A percentile compares a stretch with the other conserved stretches of the same genome.
These are phyloP conservation scores for Marasmius sp. DNA, from an alignment of 1,284 basidiomycete species.

Conservation along the genomic window DNA sequence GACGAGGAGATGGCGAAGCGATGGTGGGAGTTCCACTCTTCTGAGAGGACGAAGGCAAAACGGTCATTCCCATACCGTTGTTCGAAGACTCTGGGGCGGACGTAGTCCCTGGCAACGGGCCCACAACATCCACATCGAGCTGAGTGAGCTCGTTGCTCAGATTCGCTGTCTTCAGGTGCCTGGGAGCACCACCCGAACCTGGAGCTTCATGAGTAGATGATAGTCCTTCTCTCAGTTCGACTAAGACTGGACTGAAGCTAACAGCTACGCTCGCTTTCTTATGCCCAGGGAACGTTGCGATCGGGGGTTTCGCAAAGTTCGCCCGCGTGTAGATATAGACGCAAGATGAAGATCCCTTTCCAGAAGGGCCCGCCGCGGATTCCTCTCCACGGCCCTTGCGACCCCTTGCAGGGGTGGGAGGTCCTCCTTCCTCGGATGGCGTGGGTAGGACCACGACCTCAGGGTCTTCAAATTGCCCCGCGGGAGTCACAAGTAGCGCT, in stretches of 20 bases:
- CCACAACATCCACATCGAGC: slow-evolving; percentile 61
- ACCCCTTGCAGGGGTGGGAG: slow-evolving; percentile 50
- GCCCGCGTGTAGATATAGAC: slow-evolving; percentile 96
- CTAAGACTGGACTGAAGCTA: slow-evolving; percentile 90
- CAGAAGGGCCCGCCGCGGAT: slow-evolving; percentile 23
- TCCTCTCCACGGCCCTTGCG: slow-evolving; percentile 52
- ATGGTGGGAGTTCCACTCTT: slow-evolving; percentile 21
- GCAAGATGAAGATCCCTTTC: slow-evolving; percentile 44
- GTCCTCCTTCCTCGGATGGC: slow-evolving; percentile 29
- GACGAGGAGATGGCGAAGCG: slow-evolving; percentile 38
- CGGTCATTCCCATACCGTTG: slow-evolving; percentile 9
- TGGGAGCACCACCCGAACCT: slow-evolving; percentile 9
- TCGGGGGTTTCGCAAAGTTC: slow-evolving; percentile 88
- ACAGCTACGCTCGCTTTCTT: slow-evolving; percentile 95
- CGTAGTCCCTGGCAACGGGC: slow-evolving; percentile 30
- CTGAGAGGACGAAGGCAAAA: slow-evolving; percentile 19
- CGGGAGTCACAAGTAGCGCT: slow-evolving; percentile 89
- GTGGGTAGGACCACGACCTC: slow-evolving; percentile 50
- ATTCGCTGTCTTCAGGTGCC: slow-evolving; percentile 44
- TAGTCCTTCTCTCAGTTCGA: slow-evolving; percentile 75
- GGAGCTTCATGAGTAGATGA: slow-evolving; percentile 32
- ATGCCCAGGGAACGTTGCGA: slow-evolving; percentile 95
- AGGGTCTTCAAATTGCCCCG: slow-evolving; percentile 94
- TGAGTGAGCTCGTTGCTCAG: slow-evolving; percentile 74
- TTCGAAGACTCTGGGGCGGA: slow-evolving; percentile 8